Conservation (phyloP, 2,329 filamentous ascomycete species). For the Salinomyces thailandicus region DNA sequence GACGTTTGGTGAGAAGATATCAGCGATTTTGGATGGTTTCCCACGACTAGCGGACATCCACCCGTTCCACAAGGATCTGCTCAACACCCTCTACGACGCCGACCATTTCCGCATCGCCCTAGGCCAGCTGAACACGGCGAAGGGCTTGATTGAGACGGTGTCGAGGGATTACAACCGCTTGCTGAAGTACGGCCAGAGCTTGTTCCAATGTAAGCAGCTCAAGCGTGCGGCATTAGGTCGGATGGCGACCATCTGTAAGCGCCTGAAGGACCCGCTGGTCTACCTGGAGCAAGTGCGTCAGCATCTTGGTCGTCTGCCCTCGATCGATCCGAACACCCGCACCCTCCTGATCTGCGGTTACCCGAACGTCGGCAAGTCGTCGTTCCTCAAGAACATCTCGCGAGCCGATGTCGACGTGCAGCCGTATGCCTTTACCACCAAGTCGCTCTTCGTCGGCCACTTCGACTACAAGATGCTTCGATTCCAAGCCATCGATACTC, state of each 20-base stretch:
- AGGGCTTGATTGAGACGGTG: constrained; percentile 92
- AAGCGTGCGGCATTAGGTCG: constrained; percentile 92
- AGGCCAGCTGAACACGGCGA: constrained; percentile 89
- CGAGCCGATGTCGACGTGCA: constrained; percentile 94
- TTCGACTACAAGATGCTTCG: constrained; percentile 93
- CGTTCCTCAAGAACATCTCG: constrained; percentile 84
- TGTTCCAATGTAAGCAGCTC: constrained; percentile 98
- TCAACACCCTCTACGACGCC: constrained; percentile 97
- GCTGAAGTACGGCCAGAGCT: constrained; percentile 88
- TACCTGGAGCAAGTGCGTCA: constrained; percentile 96
- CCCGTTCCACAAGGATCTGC: constrained; percentile 80
- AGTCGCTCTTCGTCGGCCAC: constrained; percentile 92
- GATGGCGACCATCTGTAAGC: constrained; percentile 95
- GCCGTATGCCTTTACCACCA: constrained; percentile 97
- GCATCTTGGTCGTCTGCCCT: constrained; percentile 90
- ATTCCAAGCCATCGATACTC: constrained; percentile 91
- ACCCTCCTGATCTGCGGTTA: constrained; percentile 96
- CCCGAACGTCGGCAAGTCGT: constrained; percentile 95
- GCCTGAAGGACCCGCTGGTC: constrained; percentile 84
- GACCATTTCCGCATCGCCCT: constrained; percentile 97
- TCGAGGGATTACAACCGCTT: constrained; percentile 92
- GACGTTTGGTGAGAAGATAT: constrained; percentile 90
- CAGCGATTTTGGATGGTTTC: constrained; percentile 82
- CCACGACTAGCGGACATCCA: constrained; percentile 89
- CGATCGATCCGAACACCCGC: constrained; percentile 96